Base-by-base conservation (phyloP, 352 stramenopile genomes). In the Plasmopara viticola region DNA sequence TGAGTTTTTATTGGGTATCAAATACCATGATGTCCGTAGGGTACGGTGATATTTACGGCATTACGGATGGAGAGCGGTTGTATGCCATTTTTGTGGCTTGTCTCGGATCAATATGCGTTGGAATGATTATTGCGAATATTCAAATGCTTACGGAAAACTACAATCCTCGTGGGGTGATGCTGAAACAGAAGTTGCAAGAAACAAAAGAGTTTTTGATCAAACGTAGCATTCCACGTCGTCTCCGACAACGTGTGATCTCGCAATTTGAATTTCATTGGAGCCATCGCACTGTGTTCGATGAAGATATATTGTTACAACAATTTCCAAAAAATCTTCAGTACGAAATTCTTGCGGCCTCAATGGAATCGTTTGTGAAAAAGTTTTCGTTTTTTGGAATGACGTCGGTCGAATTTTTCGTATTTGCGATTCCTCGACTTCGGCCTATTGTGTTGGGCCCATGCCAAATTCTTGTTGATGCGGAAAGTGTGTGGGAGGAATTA, bases 21-120 rank as follows among this genome's bases (percentile, higher is more conserved):
- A 94, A 94, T 44, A 97, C 87, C 7, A 95, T 97, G 72, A 97
- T 97, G 86, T 94, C 86, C 0, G 85, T 97, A 30, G 87, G 89
- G 0, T 97, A 96, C 48, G 90, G 90, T 14, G 90, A 97, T 33
- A 92, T 97, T 41, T 86, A 78, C 33, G 79, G 77, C 2, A 68
- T 93, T 44, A 95, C 81, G 0, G 78, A 91, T 33, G 57, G 52
- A 17, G 86, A 96, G 50, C 68, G 86, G 1, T 28, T 91, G 2
- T 95, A 94, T 60, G 86, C 85, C 5, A 94, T 95, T 33, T 77
- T 92, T 38, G 78, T 93, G 43, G 69, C 92, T 35, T 83, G 82
- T 25, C 61, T 95, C 5, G 86, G 86, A 3, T 91, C 84, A 15
- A 88, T 91, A 17, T 91, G 68, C 30, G 89, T 96, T 53, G 89